phyloP scores from a whole-genome alignment of 2,329 filamentous ascomycete species.

The Nemania bipapillata region DNA sequence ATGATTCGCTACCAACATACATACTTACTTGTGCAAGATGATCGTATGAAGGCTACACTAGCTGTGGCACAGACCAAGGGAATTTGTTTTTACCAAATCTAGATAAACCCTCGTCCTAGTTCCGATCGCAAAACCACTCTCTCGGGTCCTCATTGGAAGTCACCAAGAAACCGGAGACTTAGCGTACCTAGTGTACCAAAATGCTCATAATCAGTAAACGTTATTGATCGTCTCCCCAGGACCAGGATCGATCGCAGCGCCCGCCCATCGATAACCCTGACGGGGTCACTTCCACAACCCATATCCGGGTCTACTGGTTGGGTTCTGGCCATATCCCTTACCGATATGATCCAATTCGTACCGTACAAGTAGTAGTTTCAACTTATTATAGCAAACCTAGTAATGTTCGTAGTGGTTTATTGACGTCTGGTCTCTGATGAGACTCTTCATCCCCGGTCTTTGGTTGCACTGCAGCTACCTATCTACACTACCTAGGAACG shows the following conservation, averaged over 20 bases:
- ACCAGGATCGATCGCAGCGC: slow-evolving; percentile 22
- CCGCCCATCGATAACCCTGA: background rate
- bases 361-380: slow-evolving; percentile 22
- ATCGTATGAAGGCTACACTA: background rate
- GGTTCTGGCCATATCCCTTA: slow-evolving; percentile 18
- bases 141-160: slow-evolving; percentile 34
- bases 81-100: slow-evolving; percentile 22
- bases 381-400: slow-evolving; percentile 26
- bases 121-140: slow-evolving; percentile 37
- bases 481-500: background rate
- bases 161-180: slow-evolving; percentile 1
- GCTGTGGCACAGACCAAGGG: slow-evolving; percentile 1
- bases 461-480: slow-evolving; percentile 34
- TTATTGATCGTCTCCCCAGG: slow-evolving; percentile 1
- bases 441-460: slow-evolving; percentile 17
- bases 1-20: background rate
- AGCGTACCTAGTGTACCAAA: background rate
- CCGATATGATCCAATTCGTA: slow-evolving; percentile 21
- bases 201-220: background rate
- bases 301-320: slow-evolving; percentile 5
- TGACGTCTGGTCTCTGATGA: slow-evolving; percentile 14
- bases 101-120: slow-evolving; percentile 24
- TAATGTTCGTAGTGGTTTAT: slow-evolving; percentile 2
- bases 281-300: slow-evolving; percentile 6
- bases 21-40: background rate